These are phyloP conservation scores for Quercus ilex DNA, from an alignment of 306 rosid species.

Conservation along the genomic window DNA sequence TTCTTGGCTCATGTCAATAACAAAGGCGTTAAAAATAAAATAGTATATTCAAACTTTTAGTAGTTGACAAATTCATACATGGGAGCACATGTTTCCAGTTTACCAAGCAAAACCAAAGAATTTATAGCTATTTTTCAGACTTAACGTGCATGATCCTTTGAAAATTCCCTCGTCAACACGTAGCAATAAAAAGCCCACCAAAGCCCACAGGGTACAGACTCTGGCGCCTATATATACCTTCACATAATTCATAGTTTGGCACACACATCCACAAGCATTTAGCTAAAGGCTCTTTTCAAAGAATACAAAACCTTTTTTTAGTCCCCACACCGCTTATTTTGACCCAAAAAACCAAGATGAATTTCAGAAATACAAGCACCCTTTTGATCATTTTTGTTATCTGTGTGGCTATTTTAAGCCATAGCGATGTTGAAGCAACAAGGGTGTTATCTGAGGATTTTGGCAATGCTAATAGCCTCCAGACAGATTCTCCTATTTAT, in stretches of 20 bases:
- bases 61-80: slow-evolving; percentile 2
- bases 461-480: slow-evolving; percentile 15
- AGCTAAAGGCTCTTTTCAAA: background rate
- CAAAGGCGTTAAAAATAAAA: background rate
- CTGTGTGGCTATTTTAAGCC: background rate
- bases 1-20: background rate
- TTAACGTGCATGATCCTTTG: background rate
- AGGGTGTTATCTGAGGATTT: slow-evolving; percentile 34
- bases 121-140: background rate
- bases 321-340: too few relatives aligned
- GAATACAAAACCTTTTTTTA: too few relatives aligned
- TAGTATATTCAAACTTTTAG: background rate
- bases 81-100: background rate
- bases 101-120: background rate
- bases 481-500: slow-evolving; percentile 14
- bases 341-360: too few relatives aligned
- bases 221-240: slow-evolving; percentile 9
- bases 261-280: background rate
- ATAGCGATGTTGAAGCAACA: slow-evolving; percentile 17
- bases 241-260: background rate
- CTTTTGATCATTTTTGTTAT: too few relatives aligned
- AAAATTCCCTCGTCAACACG: slow-evolving; percentile 29
- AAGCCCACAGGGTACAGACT: background rate
- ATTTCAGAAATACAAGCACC: background rate
- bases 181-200: background rate